Evolutionary conservation across 2,329 filamentous ascomycete genomes (phyloP), one percentile per base, ranked within the genome.

Genomic region (Proliferodiscus dingleyae): DNA sequence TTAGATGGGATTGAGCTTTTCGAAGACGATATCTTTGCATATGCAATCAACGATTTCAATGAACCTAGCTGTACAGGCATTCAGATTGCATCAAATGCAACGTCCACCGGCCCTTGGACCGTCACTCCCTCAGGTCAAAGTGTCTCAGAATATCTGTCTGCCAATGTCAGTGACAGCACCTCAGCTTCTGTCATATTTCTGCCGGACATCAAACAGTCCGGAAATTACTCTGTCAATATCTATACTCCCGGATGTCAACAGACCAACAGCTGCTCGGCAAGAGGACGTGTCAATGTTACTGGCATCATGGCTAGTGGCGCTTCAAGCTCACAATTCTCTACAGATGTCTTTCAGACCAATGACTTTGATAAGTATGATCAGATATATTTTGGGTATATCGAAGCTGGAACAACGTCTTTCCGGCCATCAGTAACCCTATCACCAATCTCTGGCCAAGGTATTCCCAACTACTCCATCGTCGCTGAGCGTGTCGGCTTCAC

Each of bases 361-460:
- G 78, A 94, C 63, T 94, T 84, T 64, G 91, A 97, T 71, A 98
- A 98, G 67, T 97, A 95, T 61, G 93, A 98, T 62, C 83, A 87
- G 56, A 82, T 98, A 47, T 95, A 89, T 67, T 85, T 84, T 54
- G 93, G 90, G 37, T 81, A 81, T 54, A 81, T 98, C 43, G 89
- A 97, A 61, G 82, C 83, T 43, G 81, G 78, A 43, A 83, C 79
- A 8, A 71, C 70, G 51, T 77, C 76, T 16, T 96, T 96, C 72
- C 82, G 82, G 33, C 89, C 91, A 11, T 80, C 79, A 4, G 81
- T 98, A 42, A 95, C 86, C 0, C 70, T 98, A 36, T 76, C 80
- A 0, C 86, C 91, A 4, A 71, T 80, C 18, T 64, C 75, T 24
- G 81, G 78, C 30, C 85, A 89, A 64, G 68, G 68, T 10, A 67